Conservation (phyloP, 169 alveolate genomes). For the Cryptosporidium viatorum region DNA sequence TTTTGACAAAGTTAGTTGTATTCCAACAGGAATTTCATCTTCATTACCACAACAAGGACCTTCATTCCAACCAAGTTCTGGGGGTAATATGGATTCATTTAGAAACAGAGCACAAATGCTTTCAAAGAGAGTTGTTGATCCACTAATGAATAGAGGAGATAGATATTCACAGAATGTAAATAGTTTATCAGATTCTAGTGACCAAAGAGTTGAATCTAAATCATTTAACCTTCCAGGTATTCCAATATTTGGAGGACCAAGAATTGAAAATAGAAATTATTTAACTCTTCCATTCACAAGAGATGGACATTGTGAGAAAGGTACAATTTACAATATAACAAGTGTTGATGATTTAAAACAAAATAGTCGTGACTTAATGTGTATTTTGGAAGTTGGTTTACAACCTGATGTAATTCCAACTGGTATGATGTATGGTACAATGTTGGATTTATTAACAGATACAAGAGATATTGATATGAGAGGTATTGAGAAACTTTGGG, state of each 20-base stretch:
- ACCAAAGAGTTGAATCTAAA: conserved; percentile 27
- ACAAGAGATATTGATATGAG: conserved; percentile 26
- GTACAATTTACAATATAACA: conserved; percentile 64
- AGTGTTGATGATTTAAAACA: conserved; percentile 41
- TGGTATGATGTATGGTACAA: conserved; percentile 66
- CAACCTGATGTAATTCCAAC: conserved; percentile 43
- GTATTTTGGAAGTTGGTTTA: conserved; percentile 56
- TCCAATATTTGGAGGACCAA: conserved; percentile 57
- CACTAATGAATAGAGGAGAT: conserved; percentile 37
- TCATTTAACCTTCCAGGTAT: conserved; percentile 14
- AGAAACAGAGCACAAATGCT: conserved; percentile 33
- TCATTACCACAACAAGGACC: conserved; percentile 1
- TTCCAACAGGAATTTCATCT: conserved; percentile 11
- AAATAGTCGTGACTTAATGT: conserved; percentile 67
- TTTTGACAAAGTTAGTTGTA: conserved; percentile 12
- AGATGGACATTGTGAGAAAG: conserved; percentile 73
- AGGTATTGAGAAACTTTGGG: conserved; percentile 32
- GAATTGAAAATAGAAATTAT: conserved; percentile 25
- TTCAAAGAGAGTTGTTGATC: conserved; percentile 60
- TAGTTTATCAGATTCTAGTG: conserved; percentile 11
- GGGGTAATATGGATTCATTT: conserved; percentile 8
- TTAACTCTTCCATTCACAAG: conserved; percentile 44
- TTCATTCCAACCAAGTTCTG: conserved; percentile 14
- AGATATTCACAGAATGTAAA: conserved; percentile 4
- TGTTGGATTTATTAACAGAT: conserved; percentile 58